Evolutionary conservation across 225 moss, liverwort and hornwort genomes (phyloP), one percentile per base, ranked within the genome.

Genomic region (Climacium dendroides): DNA sequence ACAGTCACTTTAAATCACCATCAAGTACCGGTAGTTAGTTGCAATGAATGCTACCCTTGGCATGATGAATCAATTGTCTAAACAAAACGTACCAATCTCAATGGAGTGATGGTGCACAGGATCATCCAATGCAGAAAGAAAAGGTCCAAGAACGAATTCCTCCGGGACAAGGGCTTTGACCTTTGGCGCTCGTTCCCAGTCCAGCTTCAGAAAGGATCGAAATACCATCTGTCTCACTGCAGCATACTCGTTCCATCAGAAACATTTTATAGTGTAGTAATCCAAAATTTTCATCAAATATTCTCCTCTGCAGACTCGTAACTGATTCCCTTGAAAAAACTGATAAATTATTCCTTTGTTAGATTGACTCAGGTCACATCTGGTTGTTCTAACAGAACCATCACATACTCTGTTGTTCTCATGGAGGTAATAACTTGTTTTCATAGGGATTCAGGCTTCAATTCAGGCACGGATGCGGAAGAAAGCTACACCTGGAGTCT

Each of bases 171-270:
- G 90, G 55, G 86, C 89, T 78, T 94, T 91, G 54, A 95, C 67
- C 90, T 93, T 95, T 28, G 92, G 92, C 61, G 93, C 93, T 54
- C 89, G 86, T 66, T 88, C 91, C 96, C 95, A 96, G 60, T 87
- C 90, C 84, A 95, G 92, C 84, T 95, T 90, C 86, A 95, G 90
- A 87, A 96, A 95, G 69, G 96, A 95, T 90, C 94, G 94, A 92
- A 96, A 90, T 81, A 97, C 93, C 91, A 93, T 87, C 87, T 89
- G 92, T 90, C 95, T 92, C 89, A 97, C 96, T 97, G 94, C 84
- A 90, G 84, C 89, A 92, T 69, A 86, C 54, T 80, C 73, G 63
- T 70, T 77, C 83, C 86, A 62, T 86, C 58, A 86, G 61, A 79
- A 61, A 62, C 35, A 39, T 41, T 48, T 32, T 39, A 63, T 29